phyloP scores from a whole-genome alignment of 129 eudicot species.

The Chrysanthemum seticuspe region DNA sequence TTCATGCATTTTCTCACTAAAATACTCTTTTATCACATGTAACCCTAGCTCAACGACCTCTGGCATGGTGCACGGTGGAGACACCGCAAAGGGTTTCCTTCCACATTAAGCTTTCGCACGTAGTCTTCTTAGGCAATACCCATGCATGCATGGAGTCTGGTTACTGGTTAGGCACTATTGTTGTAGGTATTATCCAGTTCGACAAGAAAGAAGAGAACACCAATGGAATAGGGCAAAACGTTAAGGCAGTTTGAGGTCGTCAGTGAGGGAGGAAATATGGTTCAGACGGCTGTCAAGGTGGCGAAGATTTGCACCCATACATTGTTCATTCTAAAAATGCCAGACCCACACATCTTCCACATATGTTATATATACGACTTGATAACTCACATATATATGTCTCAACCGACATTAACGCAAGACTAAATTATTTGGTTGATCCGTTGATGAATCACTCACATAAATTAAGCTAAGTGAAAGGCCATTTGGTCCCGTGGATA shows the following conservation, averaged over 20 bases:
- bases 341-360: too few species aligned
- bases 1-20: constrained; percentile 58
- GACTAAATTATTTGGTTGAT: too few species aligned
- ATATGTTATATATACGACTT: too few species aligned
- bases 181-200: constrained; percentile 86
- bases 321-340: too few species aligned
- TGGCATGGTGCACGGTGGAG: constrained; percentile 65
- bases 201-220: constrained; percentile 67
- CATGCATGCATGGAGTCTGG: constrained; percentile 50
- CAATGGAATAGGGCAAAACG: constrained; percentile 65
- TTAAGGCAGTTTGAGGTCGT: constrained; percentile 65
- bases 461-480: too few species aligned
- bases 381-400: too few species aligned
- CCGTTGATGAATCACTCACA: too few species aligned
- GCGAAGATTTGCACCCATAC: constrained; percentile 41
- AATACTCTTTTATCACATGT: constrained; percentile 53
- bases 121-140: constrained; percentile 57
- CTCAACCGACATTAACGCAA: too few species aligned
- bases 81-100: constrained; percentile 72
- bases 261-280: constrained; percentile 72
- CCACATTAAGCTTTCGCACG: constrained; percentile 69
- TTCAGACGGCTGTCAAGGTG: constrained; percentile 77
- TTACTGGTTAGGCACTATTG: constrained; percentile 19
- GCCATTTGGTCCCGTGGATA: too few species aligned
- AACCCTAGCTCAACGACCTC: constrained; percentile 72